Percentiles rank a stretch among this genome's conserved stretches.
Evolutionary conservation across 305 asterid genomes (phyloP).

Genomic region (Fraxinus angustifolia): DNA sequence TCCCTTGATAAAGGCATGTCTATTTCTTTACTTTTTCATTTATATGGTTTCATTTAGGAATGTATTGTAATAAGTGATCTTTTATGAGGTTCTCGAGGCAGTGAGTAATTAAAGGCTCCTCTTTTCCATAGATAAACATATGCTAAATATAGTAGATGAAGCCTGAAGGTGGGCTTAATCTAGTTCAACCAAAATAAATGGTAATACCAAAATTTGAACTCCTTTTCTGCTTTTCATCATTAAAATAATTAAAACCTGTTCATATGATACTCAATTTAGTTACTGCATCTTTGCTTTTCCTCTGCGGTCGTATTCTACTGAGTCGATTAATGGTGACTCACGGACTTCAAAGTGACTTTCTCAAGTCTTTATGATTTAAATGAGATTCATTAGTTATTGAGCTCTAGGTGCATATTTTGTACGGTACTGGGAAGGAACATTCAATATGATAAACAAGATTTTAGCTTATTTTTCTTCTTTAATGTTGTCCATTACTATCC

Average conservation of each 20-base stretch:
- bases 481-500: background rate
- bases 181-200: background rate
- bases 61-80: background rate
- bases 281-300: background rate
- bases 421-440: background rate
- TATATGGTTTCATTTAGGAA: background rate
- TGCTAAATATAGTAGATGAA: background rate
- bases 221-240: background rate
- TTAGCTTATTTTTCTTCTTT: background rate
- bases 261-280: background rate
- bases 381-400: background rate
- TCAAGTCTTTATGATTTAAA: background rate
- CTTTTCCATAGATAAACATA: background rate
- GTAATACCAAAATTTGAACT: background rate
- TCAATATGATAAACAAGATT: background rate
- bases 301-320: background rate
- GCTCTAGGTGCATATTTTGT: background rate
- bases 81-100: background rate
- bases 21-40: background rate
- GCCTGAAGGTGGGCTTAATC: background rate
- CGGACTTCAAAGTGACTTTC: background rate
- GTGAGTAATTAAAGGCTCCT: background rate
- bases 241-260: background rate
- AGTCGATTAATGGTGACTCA: background rate
- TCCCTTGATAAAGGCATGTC: slow-evolving; percentile 73